A percentile compares a stretch with the other conserved stretches of the same genome.
Conservation (phyloP, 2,329 filamentous ascomycete genomes). For the Talaromyces sp. region DNA sequence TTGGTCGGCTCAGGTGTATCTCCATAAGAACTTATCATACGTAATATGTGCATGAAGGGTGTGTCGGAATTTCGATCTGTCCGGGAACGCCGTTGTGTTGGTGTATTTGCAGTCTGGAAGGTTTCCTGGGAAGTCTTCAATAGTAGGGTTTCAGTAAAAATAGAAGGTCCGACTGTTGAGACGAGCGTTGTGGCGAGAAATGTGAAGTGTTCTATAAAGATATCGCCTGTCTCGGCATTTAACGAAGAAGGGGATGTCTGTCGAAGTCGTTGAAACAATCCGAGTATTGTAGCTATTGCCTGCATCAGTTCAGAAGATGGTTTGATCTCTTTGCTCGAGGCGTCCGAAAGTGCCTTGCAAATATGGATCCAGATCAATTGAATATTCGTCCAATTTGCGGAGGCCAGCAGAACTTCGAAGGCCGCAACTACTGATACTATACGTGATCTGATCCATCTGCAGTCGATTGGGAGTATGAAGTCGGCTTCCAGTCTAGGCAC, state of each 20-base stretch:
- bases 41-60: slow-evolving; percentile 38
- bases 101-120: slow-evolving; percentile 43
- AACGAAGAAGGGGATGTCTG: slow-evolving; percentile 44
- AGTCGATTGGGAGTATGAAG: slow-evolving; percentile 79
- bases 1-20: slow-evolving; percentile 18
- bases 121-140: slow-evolving; percentile 52
- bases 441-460: slow-evolving; percentile 79
- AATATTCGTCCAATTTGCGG: slow-evolving; percentile 47
- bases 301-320: slow-evolving; percentile 76
- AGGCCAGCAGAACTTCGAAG: slow-evolving; percentile 50
- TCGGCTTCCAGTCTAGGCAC: slow-evolving; percentile 55
- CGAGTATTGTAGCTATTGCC: slow-evolving; percentile 68
- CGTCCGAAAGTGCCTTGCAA: slow-evolving; percentile 54
- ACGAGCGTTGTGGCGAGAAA: slow-evolving; percentile 51
- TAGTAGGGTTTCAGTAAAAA: slow-evolving; percentile 48
- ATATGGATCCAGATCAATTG: slow-evolving; percentile 60
- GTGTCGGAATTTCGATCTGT: slow-evolving; percentile 28
- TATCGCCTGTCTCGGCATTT: slow-evolving; percentile 23
- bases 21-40: slow-evolving; percentile 26
- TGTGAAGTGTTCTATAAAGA: slow-evolving; percentile 47
- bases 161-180: slow-evolving; percentile 45
- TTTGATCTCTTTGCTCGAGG: slow-evolving; percentile 79
- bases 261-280: slow-evolving; percentile 67
- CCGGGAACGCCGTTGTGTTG: slow-evolving; percentile 28
- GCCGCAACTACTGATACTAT: slow-evolving; percentile 60